Evolutionary conservation across 129 eudicot genomes (phyloP).

Genomic region (Solidago caesia): DNA sequence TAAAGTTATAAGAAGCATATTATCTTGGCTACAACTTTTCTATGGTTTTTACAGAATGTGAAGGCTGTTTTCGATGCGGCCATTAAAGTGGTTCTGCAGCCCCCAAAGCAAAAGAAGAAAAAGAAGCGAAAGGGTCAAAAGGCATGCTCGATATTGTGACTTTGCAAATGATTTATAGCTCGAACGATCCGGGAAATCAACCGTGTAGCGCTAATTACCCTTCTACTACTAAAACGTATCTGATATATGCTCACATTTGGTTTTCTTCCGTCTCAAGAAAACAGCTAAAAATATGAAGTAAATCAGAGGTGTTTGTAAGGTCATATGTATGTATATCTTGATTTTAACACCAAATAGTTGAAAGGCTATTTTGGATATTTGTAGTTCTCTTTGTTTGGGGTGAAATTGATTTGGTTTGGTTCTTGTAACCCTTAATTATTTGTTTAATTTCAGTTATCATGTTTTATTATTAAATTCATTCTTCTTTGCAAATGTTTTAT

Average conservation of each 20-base stretch:
- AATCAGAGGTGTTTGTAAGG: conserved; percentile 33
- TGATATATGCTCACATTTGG: conserved; percentile 37
- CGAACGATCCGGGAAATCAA: conserved; percentile 9
- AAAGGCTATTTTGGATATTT: conserved; percentile 34
- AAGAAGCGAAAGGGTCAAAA: conserved; percentile 89
- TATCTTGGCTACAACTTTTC: conserved; percentile 5
- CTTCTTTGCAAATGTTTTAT: not conserved
- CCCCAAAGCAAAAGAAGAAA: conserved; percentile 92
- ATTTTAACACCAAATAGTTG: conserved; percentile 29
- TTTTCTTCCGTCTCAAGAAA: conserved; percentile 35
- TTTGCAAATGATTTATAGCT: conserved; percentile 8
- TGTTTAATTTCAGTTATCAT: conserved; percentile 17
- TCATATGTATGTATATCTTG: conserved; percentile 22
- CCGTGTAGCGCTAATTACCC: conserved; percentile 32
- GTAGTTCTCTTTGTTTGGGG: conserved; percentile 33
- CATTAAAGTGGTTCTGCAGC: conserved; percentile 90
- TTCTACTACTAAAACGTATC: conserved; percentile 29
- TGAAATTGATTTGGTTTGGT: conserved; percentile 30
- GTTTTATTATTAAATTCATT: not conserved
- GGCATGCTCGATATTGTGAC: conserved; percentile 64
- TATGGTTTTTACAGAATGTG: conserved; percentile 60
- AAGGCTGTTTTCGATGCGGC: conserved; percentile 97
- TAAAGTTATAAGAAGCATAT: not conserved
- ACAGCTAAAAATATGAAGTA: conserved; percentile 25
- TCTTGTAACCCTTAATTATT: conserved; percentile 32